Percentiles rank a stretch among this genome's conserved stretches.
Evolutionary conservation across 352 stramenopile genomes (phyloP).

Genomic region (Pythium brassicae): DNA sequence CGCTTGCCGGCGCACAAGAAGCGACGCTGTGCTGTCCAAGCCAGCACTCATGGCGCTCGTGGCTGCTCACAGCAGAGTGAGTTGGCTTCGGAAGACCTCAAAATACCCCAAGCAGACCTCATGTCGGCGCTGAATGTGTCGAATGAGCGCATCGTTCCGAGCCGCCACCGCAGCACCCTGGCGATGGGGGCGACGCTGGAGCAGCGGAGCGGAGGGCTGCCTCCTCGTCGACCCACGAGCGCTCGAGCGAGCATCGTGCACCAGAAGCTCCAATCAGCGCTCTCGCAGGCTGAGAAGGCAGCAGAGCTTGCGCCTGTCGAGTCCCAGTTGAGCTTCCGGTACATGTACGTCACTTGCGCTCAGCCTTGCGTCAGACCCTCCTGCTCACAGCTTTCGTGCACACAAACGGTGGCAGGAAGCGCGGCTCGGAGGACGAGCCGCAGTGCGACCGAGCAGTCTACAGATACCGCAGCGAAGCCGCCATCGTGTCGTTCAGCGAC

Average conservation of each 20-base stretch:
- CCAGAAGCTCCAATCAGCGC: slow-evolving; percentile 58
- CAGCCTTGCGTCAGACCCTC: too few species aligned
- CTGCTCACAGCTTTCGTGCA: neutral
- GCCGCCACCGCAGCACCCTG: slow-evolving; percentile 1
- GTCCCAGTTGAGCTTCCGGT: slow-evolving; percentile 19
- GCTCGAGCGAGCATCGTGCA: slow-evolving; percentile 43
- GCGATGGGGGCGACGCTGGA: neutral
- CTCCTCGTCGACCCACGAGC: slow-evolving; percentile 12
- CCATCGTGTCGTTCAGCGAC: slow-evolving; percentile 62
- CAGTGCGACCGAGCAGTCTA: slow-evolving; percentile 25
- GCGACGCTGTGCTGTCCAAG: slow-evolving; percentile 22
- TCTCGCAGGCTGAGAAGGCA: slow-evolving; percentile 47
- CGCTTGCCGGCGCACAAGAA: slow-evolving; percentile 34
- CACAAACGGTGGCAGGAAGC: slow-evolving; percentile 4
- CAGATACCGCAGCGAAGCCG: slow-evolving; percentile 50
- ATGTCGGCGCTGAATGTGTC: slow-evolving; percentile 11
- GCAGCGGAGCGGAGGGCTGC: neutral
- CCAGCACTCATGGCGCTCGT: slow-evolving; percentile 20
- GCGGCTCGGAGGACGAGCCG: slow-evolving; percentile 6
- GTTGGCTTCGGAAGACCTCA: neutral
- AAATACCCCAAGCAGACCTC: slow-evolving; percentile 1
- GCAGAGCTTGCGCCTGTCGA: slow-evolving; percentile 19
- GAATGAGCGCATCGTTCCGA: neutral
- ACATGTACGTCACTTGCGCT: neutral
- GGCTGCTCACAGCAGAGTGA: too few species aligned